A percentile compares a stretch with the other conserved stretches of the same genome.
These are phyloP conservation scores for Albatrellus ellisii DNA, from an alignment of 768 basidiomycete genomes.

Conservation along the genomic window DNA sequence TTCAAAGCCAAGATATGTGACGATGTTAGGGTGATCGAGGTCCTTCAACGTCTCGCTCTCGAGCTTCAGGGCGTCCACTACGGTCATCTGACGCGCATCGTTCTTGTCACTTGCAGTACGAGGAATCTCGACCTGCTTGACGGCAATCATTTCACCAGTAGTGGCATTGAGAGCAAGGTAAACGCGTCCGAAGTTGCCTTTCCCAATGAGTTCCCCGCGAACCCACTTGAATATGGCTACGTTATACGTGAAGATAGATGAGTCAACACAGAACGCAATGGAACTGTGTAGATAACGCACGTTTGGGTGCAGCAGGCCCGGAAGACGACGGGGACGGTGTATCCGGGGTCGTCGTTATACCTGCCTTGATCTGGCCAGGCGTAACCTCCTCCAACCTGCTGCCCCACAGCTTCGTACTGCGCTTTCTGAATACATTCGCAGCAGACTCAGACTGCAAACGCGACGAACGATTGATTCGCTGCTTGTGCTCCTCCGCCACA, in stretches of 20 bases:
- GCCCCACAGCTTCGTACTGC: conserved; percentile 94
- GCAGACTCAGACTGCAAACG: conserved; percentile 38
- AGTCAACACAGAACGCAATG: conserved; percentile 4
- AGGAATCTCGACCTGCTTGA: conserved; percentile 97
- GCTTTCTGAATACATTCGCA: conserved; percentile 49
- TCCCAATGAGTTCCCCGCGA: conserved; percentile 93
- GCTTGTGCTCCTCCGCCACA: conserved; percentile 82
- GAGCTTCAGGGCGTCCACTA: conserved; percentile 85
- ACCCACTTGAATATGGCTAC: conserved; percentile 97
- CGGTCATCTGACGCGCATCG: conserved; percentile 69
- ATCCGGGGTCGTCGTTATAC: conserved; percentile 34
- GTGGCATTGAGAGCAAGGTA: conserved; percentile 94
- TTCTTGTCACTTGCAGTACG: conserved; percentile 84
- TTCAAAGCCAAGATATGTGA: conserved; percentile 93
- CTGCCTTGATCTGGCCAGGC: conserved; percentile 47
- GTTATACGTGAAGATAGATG: too few species aligned
- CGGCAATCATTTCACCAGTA: conserved; percentile 97
- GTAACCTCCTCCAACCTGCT: conserved; percentile 89
- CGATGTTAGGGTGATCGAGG: conserved; percentile 93
- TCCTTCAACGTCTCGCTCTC: conserved; percentile 97
- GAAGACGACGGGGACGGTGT: conserved; percentile 36
- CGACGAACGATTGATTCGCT: conserved; percentile 56
- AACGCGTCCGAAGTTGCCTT: conserved; percentile 92
- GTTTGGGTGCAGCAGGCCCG: conserved; percentile 30
- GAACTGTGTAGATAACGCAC: conserved; percentile 29